Evolutionary conservation across 1,139 yeast species (phyloP), one percentile per base, ranked within the genome.

Genomic region (Candida frijolesensis): DNA sequence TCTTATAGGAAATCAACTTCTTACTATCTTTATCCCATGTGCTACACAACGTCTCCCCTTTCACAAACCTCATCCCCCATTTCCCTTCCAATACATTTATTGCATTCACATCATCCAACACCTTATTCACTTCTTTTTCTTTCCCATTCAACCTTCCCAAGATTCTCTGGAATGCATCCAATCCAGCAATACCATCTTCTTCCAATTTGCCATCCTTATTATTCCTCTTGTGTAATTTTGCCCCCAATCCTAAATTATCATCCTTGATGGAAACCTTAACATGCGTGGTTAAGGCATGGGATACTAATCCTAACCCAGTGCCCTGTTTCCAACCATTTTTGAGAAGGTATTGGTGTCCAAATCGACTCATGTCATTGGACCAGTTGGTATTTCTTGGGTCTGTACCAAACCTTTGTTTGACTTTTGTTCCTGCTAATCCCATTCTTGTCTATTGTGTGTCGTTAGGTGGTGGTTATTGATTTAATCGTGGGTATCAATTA

Each of bases 371-470:
- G 60, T 94, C 84, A 64, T 91, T 90, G 33, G 97, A 88, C 99
- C 99, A 94, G 57, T 84, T 82, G 3, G 97, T 91, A 63, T 94
- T 94, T 61, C 98, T 77, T 15, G 99, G 99, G 70, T 94, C 99
- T 45, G 79, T 71, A 14, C 98, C 97, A 67, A 92, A 88, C 62
- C 95, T 81, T 61, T 89, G 96, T 62, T 88, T 90, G 22, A 80
- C 83, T 65, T 84, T 87, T 2, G 85, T 79, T 7, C 91, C 98
- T 40, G 98, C 96, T 57, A 94, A 80, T 48, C 99, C 99, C 96
- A 89, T 85, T 1, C n/a, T 33, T 42, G 7, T 18, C 11, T 22
- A 4, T 32, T 30, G 8, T 41, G 25, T 22, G 7, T 16, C 19
- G 10, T 27, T 14, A 2, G 10, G 5, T 40, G 29, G 43, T 30